These are phyloP conservation scores for Quercus phellos DNA, from an alignment of 331 rosid genomes.

Conservation along the genomic window DNA sequence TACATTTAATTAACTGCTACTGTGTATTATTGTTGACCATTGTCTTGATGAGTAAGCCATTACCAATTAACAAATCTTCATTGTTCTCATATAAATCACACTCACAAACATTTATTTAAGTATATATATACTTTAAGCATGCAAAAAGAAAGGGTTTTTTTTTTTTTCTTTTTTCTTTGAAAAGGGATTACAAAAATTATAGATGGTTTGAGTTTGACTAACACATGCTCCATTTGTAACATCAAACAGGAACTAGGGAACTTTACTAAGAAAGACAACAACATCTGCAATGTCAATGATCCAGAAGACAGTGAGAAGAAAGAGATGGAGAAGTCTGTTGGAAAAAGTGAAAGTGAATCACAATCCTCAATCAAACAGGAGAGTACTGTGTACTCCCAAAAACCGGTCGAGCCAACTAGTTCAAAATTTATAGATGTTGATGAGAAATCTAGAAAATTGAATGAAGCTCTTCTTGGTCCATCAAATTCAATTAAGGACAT, in stretches of 20 bases:
- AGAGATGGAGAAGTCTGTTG: constrained; percentile 4
- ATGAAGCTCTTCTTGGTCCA: constrained; percentile 15
- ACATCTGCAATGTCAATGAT: constrained; percentile 1
- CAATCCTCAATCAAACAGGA: constrained; percentile 6
- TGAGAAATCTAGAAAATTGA: constrained; percentile 9
- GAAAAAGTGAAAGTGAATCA: constrained; percentile 19
- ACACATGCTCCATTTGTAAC: neutral
- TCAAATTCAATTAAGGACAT: neutral
- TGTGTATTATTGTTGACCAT: no score
- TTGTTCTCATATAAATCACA: no score
- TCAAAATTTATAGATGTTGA: neutral
- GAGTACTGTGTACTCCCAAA: neutral
- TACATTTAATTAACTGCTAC: no score
- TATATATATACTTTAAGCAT: no score
- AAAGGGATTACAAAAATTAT: neutral
- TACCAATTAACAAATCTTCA: no score
- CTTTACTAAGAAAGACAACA: constrained; percentile 20
- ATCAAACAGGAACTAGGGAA: constrained; percentile 27
- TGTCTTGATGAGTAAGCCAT: no score
- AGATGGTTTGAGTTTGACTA: neutral
- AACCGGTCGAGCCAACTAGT: neutral
- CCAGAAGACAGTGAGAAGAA: constrained; percentile 14
- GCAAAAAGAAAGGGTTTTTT: no score
- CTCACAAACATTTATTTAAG: no score
- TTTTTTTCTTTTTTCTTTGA: neutral